These are phyloP conservation scores for Malania oleifera DNA, from an alignment of 164 flowering plant species.

Conservation along the genomic window DNA sequence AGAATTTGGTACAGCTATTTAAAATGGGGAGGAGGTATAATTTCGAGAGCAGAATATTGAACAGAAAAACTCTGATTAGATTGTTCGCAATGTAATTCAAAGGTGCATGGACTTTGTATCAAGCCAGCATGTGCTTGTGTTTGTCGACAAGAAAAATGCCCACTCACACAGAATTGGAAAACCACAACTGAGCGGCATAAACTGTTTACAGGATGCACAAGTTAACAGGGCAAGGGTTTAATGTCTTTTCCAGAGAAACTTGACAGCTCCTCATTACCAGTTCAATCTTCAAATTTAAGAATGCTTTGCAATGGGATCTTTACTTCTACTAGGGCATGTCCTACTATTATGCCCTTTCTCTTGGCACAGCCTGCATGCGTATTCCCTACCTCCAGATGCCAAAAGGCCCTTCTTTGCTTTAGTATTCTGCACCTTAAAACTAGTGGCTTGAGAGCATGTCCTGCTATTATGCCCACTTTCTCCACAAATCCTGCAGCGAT, in stretches of 20 bases:
- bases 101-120: slow-evolving; percentile 38
- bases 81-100: slow-evolving; percentile 76
- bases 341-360: slow-evolving; percentile 50
- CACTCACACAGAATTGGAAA: too few relatives aligned
- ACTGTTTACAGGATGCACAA: too few relatives aligned
- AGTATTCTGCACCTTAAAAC: slow-evolving; percentile 2
- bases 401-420: background rate
- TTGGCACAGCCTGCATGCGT: slow-evolving; percentile 36
- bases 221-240: too few relatives aligned
- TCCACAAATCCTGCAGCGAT: slow-evolving; percentile 36
- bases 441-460: slow-evolving; percentile 34
- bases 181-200: too few relatives aligned
- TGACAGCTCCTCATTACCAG: too few relatives aligned
- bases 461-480: slow-evolving; percentile 43
- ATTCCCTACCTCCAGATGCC: slow-evolving; percentile 15
- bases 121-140: background rate
- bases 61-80: slow-evolving; percentile 77
- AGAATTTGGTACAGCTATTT: too few relatives aligned
- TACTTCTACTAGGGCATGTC: slow-evolving; percentile 39
- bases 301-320: background rate
- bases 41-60: slow-evolving; percentile 80
- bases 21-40: slow-evolving; percentile 95
- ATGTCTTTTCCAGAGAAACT: too few relatives aligned
- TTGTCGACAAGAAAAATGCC: background rate
- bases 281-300: too few relatives aligned